These are phyloP conservation scores for Talaromyces sp. DNA, from an alignment of 2,329 filamentous ascomycete genomes.

Conservation along the genomic window DNA sequence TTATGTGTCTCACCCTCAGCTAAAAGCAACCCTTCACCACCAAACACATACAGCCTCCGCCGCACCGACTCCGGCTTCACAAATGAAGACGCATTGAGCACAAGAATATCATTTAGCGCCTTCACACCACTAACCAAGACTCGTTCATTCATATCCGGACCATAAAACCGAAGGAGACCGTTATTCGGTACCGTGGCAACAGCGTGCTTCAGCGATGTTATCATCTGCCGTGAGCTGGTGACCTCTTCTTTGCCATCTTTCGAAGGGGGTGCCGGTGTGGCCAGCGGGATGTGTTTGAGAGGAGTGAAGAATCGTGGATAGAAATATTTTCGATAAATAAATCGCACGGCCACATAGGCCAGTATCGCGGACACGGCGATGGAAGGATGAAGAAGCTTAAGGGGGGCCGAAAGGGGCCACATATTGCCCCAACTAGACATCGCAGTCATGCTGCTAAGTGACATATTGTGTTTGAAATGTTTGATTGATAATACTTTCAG, in stretches of 20 bases:
- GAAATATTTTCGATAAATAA: conserved; percentile 46
- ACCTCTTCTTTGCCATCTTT: not conserved
- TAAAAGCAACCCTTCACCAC: conserved; percentile 57
- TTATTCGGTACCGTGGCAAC: conserved; percentile 62
- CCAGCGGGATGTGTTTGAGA: conserved; percentile 54
- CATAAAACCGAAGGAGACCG: conserved; percentile 66
- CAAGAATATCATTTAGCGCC: conserved; percentile 67
- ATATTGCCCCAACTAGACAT: not conserved
- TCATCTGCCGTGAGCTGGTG: not conserved
- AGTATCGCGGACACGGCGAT: not conserved
- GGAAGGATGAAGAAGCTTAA: not conserved
- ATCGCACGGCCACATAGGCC: conserved; percentile 21
- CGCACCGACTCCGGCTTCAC: conserved; percentile 59
- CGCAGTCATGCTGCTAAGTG: not conserved
- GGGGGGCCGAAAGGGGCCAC: not conserved
- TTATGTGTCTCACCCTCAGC: conserved; percentile 92
- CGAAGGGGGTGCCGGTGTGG: not conserved
- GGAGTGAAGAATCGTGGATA: conserved; percentile 61
- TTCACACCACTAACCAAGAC: conserved; percentile 62
- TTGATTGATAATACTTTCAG: not conserved
- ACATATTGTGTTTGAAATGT: no score
- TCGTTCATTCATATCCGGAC: conserved; percentile 61
- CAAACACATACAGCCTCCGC: conserved; percentile 35
- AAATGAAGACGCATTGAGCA: conserved; percentile 68
- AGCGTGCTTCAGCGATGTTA: conserved; percentile 47